Conservation (phyloP, 129 eudicot genomes). For the Saussurea involucrata region DNA sequence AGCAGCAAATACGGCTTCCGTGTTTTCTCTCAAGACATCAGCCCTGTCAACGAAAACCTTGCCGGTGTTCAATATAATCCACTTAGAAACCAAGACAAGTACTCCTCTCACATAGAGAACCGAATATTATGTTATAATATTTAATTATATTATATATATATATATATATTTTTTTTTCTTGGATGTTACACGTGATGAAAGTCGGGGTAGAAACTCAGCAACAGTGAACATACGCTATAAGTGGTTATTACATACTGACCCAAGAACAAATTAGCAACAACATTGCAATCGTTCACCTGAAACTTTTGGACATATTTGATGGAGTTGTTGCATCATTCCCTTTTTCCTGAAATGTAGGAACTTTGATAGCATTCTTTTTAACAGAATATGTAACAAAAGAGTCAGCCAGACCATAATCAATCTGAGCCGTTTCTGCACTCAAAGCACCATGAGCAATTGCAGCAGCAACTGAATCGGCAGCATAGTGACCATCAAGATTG, state of each 20-base stretch:
- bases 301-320: conserved; percentile 65
- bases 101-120: not conserved
- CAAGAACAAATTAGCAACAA: not conserved
- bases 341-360: conserved; percentile 40
- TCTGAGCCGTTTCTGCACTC: conserved; percentile 57
- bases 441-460: conserved; percentile 93
- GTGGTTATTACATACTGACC: not conserved
- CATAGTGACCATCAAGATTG: conserved; percentile 90
- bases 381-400: conserved; percentile 41
- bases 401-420: conserved; percentile 41
- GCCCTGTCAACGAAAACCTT: conserved; percentile 45
- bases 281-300: conserved; percentile 49
- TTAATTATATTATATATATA: no score
- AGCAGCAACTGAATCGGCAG: conserved; percentile 95
- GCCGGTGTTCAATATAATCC: not conserved
- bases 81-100: not conserved
- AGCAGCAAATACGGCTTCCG: conserved; percentile 89
- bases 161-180: not conserved
- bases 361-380: conserved; percentile 40
- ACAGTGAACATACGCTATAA: not conserved
- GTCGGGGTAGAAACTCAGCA: not conserved
- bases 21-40: conserved; percentile 92
- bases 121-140: no score
- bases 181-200: not conserved
- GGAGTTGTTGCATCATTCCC: conserved; percentile 58